These are phyloP conservation scores for Fusarium transvaalense DNA, from an alignment of 2,329 filamentous ascomycete genomes.

Conservation along the genomic window DNA sequence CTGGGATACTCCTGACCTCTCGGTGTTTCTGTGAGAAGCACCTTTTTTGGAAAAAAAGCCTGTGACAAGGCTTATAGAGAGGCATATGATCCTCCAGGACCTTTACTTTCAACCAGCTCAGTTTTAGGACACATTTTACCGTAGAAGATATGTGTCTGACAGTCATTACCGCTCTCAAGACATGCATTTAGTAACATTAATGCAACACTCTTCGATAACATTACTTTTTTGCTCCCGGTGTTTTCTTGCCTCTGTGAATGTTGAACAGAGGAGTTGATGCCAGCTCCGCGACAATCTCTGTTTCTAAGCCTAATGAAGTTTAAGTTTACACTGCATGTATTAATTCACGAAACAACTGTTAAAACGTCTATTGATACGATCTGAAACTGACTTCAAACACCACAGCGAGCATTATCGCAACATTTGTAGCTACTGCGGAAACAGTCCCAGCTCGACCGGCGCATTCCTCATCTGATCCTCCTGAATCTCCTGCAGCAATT, in stretches of 20 bases:
- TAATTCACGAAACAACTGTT: not conserved
- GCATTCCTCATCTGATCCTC: conserved; percentile 5
- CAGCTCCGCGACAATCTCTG: no score
- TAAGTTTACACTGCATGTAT: not conserved
- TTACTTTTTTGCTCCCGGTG: not conserved
- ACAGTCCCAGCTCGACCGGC: not conserved
- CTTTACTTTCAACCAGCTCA: conserved; percentile 20
- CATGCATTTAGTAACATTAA: not conserved
- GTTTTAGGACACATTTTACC: conserved; percentile 12
- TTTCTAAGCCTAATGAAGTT: no score
- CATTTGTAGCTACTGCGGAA: no score
- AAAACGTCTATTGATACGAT: no score
- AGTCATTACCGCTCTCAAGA: conserved; percentile 4
- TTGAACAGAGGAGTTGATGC: no score
- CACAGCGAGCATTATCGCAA: not conserved
- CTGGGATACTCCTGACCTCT: conserved; percentile 30
- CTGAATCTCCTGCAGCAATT: conserved; percentile 4
- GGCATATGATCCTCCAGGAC: conserved; percentile 7
- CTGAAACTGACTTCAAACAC: not conserved
- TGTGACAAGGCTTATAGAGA: conserved; percentile 15
- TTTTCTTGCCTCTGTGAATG: not conserved
- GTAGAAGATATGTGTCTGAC: conserved; percentile 14
- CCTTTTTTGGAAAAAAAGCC: conserved; percentile 3
- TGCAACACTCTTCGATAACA: not conserved
- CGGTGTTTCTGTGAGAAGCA: conserved; percentile 3